Conservation (phyloP, 2,329 filamentous ascomycete genomes). For the Drechslerella dactyloides region DNA sequence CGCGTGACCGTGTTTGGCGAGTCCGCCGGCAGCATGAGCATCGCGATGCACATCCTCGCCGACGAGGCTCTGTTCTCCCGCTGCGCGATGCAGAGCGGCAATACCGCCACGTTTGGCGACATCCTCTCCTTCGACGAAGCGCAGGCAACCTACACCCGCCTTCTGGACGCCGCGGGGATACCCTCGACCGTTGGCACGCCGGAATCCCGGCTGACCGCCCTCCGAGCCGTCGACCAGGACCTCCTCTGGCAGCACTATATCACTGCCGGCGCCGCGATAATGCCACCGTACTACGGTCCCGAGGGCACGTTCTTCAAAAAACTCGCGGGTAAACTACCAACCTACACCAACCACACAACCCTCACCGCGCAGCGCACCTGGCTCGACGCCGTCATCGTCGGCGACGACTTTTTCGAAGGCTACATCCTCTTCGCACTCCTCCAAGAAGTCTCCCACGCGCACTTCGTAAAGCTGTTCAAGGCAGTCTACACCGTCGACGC, state of each 20-base stretch:
- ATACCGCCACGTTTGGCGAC: slow-evolving; percentile 21
- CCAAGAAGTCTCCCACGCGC: slow-evolving; percentile 13
- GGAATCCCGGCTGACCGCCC: slow-evolving; percentile 19
- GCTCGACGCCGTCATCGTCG: slow-evolving; percentile 51
- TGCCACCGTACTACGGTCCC: slow-evolving; percentile 33
- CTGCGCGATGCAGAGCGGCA: slow-evolving; percentile 47
- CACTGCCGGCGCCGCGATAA: slow-evolving; percentile 20
- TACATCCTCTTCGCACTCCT: slow-evolving; percentile 40
- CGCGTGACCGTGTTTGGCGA: slow-evolving; percentile 45
- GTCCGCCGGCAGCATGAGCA: slow-evolving; percentile 48
- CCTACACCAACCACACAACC: slow-evolving; percentile 21
- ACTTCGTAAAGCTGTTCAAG: slow-evolving; percentile 30
- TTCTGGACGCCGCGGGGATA: slow-evolving; percentile 9
- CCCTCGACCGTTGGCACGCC: background rate
- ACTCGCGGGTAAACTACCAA: slow-evolving; percentile 10
- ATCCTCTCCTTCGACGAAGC: slow-evolving; percentile 19
- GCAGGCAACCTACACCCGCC: slow-evolving; percentile 13
- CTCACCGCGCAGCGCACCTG: slow-evolving; percentile 28
- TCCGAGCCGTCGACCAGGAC: slow-evolving; percentile 28
- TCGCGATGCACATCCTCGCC: slow-evolving; percentile 36
- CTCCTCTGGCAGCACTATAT: slow-evolving; percentile 26
- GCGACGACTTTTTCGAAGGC: slow-evolving; percentile 53
- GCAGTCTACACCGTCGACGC: slow-evolving; percentile 24
- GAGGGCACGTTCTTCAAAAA: slow-evolving; percentile 43
- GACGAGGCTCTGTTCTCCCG: slow-evolving; percentile 29